Percentiles rank a stretch among this genome's conserved stretches.
Evolutionary conservation across 116 monocot species (phyloP).

Genomic region (Iris pallida): DNA sequence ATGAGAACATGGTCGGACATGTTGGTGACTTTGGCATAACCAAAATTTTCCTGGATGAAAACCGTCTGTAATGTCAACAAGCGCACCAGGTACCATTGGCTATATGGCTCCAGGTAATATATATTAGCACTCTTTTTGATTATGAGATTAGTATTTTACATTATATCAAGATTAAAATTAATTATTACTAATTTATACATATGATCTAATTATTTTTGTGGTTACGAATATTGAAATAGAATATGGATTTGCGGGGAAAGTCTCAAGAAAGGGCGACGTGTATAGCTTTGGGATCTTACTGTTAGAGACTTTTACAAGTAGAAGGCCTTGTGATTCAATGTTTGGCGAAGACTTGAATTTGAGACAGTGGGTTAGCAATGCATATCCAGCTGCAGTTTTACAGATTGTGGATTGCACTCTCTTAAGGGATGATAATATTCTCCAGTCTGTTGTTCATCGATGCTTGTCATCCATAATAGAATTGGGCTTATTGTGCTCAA

Average conservation of each 20-base stretch:
- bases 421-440: background rate
- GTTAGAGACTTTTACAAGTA: background rate
- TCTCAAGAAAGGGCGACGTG: background rate
- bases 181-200: background rate
- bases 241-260: background rate
- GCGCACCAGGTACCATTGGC: slow-evolving; percentile 18
- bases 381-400: background rate
- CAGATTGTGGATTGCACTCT: background rate
- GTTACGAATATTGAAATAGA: background rate
- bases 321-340: slow-evolving; percentile 12
- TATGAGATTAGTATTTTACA: background rate
- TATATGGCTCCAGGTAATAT: slow-evolving; percentile 17
- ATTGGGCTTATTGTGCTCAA: background rate
- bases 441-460: background rate
- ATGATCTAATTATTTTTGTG: background rate
- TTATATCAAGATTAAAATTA: background rate
- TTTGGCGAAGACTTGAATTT: slow-evolving; percentile 11
- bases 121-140: slow-evolving; percentile 4
- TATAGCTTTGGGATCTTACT: background rate
- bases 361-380: background rate
- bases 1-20: slow-evolving; percentile 24
- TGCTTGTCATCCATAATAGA: background rate
- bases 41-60: slow-evolving; percentile 6
- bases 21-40: slow-evolving; percentile 24
- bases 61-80: slow-evolving; percentile 3